phyloP scores from a whole-genome alignment of 2,329 filamentous ascomycete genomes.

The Aspergillus sp. region DNA sequence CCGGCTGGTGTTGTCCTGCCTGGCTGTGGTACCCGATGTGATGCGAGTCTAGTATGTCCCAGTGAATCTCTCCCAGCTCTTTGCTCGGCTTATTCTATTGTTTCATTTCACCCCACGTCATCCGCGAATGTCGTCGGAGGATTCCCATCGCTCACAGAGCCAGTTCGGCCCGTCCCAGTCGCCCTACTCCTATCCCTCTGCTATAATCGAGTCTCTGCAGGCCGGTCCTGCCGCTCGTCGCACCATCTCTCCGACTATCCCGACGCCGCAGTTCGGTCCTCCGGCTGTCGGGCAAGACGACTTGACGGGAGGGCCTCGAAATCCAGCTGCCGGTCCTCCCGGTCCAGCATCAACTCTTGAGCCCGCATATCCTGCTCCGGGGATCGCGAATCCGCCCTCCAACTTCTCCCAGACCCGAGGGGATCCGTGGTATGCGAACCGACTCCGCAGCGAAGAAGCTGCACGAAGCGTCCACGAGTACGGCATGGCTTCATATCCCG shows the following conservation, averaged over 20 bases:
- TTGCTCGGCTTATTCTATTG: background rate
- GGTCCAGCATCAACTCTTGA: no score
- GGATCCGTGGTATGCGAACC: background rate
- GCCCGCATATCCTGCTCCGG: background rate
- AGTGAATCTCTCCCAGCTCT: constrained; percentile 1
- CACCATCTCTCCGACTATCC: background rate
- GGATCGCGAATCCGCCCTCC: background rate
- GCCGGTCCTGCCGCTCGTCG: background rate
- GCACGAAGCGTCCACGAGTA: background rate
- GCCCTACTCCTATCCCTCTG: constrained; percentile 1
- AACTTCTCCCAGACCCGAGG: background rate
- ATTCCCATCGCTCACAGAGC: constrained; percentile 3
- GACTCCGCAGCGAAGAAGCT: background rate
- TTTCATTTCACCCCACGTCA: constrained; percentile 1
- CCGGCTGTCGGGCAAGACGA: background rate
- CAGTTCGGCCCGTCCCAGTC: constrained; percentile 1
- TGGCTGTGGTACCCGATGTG: no score
- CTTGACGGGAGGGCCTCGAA: background rate
- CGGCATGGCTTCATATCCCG: background rate
- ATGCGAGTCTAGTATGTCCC: background rate
- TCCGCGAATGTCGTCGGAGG: background rate
- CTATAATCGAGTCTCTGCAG: background rate
- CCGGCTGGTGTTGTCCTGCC: no score
- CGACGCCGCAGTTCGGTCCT: background rate
- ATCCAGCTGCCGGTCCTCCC: no score